phyloP scores from a whole-genome alignment of 75 land plant genomes.

The Cryptomeria japonica region DNA sequence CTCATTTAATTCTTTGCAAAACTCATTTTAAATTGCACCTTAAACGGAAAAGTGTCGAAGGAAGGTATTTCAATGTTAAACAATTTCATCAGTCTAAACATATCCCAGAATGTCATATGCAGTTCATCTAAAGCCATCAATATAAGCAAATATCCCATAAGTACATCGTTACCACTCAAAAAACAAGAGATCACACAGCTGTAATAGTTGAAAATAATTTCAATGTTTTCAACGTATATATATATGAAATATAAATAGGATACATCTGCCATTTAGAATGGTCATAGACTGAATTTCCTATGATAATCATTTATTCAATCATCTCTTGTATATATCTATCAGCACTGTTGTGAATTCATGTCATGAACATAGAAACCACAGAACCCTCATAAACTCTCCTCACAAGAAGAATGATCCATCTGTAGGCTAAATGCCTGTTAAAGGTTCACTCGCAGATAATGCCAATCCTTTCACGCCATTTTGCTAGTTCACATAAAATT shows the following conservation, averaged over 20 bases:
- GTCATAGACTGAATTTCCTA: background rate
- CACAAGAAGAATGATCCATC: background rate
- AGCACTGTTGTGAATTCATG: background rate
- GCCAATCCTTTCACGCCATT: background rate
- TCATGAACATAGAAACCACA: background rate
- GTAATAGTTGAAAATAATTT: background rate
- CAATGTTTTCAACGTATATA: background rate
- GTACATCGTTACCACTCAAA: background rate
- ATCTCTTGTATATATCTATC: background rate
- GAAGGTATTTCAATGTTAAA: background rate
- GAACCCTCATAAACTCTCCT: background rate
- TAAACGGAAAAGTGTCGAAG: background rate
- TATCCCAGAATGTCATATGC: background rate
- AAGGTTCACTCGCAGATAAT: background rate
- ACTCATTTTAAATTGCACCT: background rate
- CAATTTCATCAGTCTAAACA: background rate
- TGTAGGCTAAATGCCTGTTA: background rate
- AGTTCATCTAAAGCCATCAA: background rate
- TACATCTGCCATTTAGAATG: slow-evolving; percentile 5
- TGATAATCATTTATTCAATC: background rate
- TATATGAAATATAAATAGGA: background rate
- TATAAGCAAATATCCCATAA: background rate
- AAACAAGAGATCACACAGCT: background rate
- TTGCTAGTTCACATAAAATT: slow-evolving; percentile 1
- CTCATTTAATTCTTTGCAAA: background rate